A percentile compares a stretch with the other conserved stretches of the same genome.
Conservation (phyloP, 108 stramenopile genomes). For the Stephanodiscus triporus region DNA sequence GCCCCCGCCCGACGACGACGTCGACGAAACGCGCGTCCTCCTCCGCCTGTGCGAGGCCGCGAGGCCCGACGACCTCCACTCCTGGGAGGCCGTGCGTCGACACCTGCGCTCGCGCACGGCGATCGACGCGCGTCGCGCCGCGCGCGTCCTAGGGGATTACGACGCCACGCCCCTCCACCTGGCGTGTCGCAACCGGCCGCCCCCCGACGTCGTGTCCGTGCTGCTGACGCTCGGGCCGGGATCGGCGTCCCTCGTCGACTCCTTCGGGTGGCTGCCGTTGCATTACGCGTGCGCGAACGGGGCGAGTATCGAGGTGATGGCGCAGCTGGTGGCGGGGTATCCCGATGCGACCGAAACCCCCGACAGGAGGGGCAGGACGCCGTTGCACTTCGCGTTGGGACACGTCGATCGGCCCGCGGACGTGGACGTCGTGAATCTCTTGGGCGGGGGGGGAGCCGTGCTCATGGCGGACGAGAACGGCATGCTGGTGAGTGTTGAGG, state of each 20-base stretch:
- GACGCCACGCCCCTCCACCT: constrained; percentile 73
- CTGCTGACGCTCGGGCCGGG: constrained; percentile 18
- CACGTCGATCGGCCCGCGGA: constrained; percentile 57
- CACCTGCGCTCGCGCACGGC: too few relatives aligned
- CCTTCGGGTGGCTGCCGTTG: constrained; percentile 66
- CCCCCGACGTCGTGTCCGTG: constrained; percentile 41
- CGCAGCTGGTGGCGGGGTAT: constrained; percentile 54
- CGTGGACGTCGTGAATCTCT: constrained; percentile 49
- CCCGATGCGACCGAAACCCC: constrained; percentile 36
- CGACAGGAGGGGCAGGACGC: constrained; percentile 36
- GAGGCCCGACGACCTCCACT: too few relatives aligned
- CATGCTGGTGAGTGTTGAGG: constrained; percentile 62
- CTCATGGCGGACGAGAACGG: constrained; percentile 75
- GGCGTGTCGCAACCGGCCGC: constrained; percentile 59
- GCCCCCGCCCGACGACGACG: too few relatives aligned
- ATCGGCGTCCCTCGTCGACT: constrained; percentile 40
- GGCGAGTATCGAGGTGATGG: constrained; percentile 57
- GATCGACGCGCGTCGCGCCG: constrained; percentile 61
- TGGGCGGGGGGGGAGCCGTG: constrained; percentile 66
- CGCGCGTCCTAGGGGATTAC: constrained; percentile 62
- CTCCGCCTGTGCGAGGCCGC: too few relatives aligned
- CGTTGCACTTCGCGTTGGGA: constrained; percentile 59
- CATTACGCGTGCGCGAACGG: constrained; percentile 75
- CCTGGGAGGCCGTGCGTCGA: too few relatives aligned
- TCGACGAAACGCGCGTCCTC: too few relatives aligned